Evolutionary conservation across 2,329 filamentous ascomycete genomes (phyloP), one percentile per base, ranked within the genome.

Genomic region (Monosporascus sp.): DNA sequence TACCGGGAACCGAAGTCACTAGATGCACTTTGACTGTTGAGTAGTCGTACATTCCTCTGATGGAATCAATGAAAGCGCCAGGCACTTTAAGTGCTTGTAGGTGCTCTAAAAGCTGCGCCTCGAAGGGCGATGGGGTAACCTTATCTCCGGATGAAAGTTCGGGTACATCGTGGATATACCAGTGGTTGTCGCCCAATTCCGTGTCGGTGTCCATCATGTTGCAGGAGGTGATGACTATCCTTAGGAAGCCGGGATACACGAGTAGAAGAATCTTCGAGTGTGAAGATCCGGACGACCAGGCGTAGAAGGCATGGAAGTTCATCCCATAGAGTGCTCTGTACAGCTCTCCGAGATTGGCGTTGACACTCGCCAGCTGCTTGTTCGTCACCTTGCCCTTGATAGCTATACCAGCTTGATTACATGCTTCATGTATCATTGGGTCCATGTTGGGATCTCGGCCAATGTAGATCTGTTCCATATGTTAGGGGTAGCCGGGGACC

Each of bases 181-280:
- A 65, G 17, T 64, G 61, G 41, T 65, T 64, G 43, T 65, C 62
- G 11, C 58, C 59, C 4, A 62, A 48, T 18, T 58, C 47, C 5
- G 63, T 64, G 40, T 65, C 62, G 9, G 55, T 51, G n/a, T 57
- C 46, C 61, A 63, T 63, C 58, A 65, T 61, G n/a, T 65, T 63
- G 22, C 61, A 65, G 7, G 61, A 63, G 2, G 62, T 65, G 20
- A 65, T 64, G 24, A 59, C 58, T 9, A 65, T 51, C 7, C 62
- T 50, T 6, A 64, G 51, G n/a, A 64, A 65, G 1, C 15, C 41
- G 1, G 59, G 52, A 46, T 65, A 65, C 1, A 63, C 56, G 9
- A 65, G 59, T 3, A 59, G 20, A 4, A 65, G 56, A 3, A 62
- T 54, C 43, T 65, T 64, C 0, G 61, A 61, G 37, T 64, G 59